A percentile compares a stretch with the other conserved stretches of the same genome.
These are phyloP conservation scores for Salvia miltiorrhiza DNA, from an alignment of 257 asterid species.

Conservation along the genomic window DNA sequence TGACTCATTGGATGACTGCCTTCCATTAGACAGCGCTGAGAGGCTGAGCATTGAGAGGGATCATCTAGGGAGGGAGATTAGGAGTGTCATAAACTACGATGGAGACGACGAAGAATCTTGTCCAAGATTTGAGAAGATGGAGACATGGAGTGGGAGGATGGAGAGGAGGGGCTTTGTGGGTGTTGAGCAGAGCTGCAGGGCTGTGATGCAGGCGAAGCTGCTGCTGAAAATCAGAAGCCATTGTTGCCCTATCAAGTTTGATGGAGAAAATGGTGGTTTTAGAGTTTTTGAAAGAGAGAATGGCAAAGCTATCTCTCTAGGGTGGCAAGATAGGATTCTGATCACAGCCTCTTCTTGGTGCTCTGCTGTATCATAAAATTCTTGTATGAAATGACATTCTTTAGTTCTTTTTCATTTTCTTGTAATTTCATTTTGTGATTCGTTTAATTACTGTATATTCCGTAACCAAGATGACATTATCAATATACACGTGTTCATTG, in stretches of 20 bases:
- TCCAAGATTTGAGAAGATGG: conserved; percentile 49
- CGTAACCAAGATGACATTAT: neutral
- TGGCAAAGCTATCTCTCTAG: conserved; percentile 66
- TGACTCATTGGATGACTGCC: conserved; percentile 68
- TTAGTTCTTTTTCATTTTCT: neutral
- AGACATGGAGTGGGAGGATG: conserved; percentile 63
- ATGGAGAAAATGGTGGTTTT: conserved; percentile 68
- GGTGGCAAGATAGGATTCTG: conserved; percentile 81
- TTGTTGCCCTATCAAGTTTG: conserved; percentile 31
- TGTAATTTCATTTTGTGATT: neutral
- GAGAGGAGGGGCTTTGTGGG: conserved; percentile 53
- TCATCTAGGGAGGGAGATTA: conserved; percentile 63
- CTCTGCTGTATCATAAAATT: conserved; percentile 17
- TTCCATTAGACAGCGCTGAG: conserved; percentile 58
- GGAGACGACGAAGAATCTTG: conserved; percentile 21
- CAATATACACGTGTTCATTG: neutral
- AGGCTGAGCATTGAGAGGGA: conserved; percentile 67
- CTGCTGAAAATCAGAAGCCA: conserved; percentile 72
- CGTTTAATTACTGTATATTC: neutral
- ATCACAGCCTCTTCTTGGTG: conserved; percentile 78
- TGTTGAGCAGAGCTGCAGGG: conserved; percentile 36
- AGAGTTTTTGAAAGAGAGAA: conserved; percentile 62
- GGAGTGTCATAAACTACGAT: conserved; percentile 37
- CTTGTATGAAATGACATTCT: conserved; percentile 2
- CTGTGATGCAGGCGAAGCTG: conserved; percentile 65